Evolutionary conservation across 148 eudicot genomes (phyloP).

Genomic region (Nepenthes gracilis): DNA sequence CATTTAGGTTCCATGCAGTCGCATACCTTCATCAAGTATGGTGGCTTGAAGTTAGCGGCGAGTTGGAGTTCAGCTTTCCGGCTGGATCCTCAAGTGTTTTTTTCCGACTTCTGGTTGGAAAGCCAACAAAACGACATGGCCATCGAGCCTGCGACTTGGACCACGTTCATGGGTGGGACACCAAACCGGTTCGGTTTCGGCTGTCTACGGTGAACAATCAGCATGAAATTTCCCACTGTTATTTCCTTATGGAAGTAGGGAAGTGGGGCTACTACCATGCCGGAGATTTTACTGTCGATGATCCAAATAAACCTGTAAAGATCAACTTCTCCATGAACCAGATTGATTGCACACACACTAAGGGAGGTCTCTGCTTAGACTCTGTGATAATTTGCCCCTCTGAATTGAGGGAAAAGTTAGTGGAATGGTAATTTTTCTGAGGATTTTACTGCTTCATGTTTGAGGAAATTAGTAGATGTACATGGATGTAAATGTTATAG

Average conservation of each 20-base stretch:
- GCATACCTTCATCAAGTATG: conserved; percentile 71
- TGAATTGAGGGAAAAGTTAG: conserved; percentile 9
- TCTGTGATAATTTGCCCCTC: conserved; percentile 48
- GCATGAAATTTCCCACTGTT: conserved; percentile 16
- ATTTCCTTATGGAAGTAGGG: conserved; percentile 25
- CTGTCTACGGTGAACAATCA: conserved; percentile 34
- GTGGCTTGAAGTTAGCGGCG: conserved; percentile 74
- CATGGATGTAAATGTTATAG: too few species aligned
- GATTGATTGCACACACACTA: conserved; percentile 76
- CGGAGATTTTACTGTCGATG: conserved; percentile 47
- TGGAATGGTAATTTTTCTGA: neutral
- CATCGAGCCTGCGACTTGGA: conserved; percentile 20
- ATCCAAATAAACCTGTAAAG: conserved; percentile 10
- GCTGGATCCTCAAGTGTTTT: conserved; percentile 40
- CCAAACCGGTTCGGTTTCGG: conserved; percentile 52
- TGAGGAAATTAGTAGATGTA: too few species aligned
- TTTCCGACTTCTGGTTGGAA: conserved; percentile 53
- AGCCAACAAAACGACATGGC: conserved; percentile 16
- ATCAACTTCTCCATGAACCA: conserved; percentile 61
- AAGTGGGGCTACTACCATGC: conserved; percentile 45
- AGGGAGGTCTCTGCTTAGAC: conserved; percentile 67
- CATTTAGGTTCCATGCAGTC: conserved; percentile 41
- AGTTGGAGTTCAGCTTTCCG: conserved; percentile 48
- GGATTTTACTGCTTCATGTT: too few species aligned
- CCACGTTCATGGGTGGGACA: conserved; percentile 61